Base-by-base conservation (phyloP, 192 early-diverging fungal genomes). In the Hyaloraphidium curvatum region DNA sequence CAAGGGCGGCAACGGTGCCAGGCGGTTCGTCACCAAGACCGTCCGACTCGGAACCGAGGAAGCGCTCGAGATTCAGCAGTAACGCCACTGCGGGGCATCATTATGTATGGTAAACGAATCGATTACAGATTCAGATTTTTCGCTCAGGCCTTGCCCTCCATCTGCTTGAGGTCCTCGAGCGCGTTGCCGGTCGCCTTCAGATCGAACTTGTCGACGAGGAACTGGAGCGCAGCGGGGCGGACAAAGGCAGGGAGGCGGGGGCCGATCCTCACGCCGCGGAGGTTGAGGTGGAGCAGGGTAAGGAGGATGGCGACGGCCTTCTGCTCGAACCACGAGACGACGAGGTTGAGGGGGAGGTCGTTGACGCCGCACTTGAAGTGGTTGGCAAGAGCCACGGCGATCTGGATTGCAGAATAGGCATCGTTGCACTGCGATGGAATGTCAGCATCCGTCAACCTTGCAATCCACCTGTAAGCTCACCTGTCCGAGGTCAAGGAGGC, bases 281-380 rank as follows among this genome's bases (percentile, higher is more conserved):
- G 43, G 23, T 48, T 48, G 14, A 48, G 43, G 43, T 48, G 43
- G 25, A 48, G 43, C 11, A 48, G 43, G 11, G 43, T 48, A 7
- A 48, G 43, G 14, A 48, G 23, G 19, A 48, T 48, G 5, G 43
- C 43, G 43, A 48, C 43, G 7, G 43, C 43, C 43, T 48, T 48
- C 43, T 48, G 43, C 23, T 48, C 43, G 43, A 48, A 48, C 43
- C 43, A 48, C 14, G 43, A 48, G 23, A 48, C 43, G 5, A 48
- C 43, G 7, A 48, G 43, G 43, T 48, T 48, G 19, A 48, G 43
- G 5, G 43, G 43, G 17, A 48, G 25, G 43, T 48, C 43, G 43
- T 48, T 48, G 14, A 48, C 43, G 43, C 43, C 43, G 23, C 43
- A 48, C 43, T 48, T 48, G 19, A 48, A 48, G 23, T 48, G 43